Evolutionary conservation across 441 rosid genomes (phyloP), one percentile per base, ranked within the genome.

Genomic region (Melastoma candidum): DNA sequence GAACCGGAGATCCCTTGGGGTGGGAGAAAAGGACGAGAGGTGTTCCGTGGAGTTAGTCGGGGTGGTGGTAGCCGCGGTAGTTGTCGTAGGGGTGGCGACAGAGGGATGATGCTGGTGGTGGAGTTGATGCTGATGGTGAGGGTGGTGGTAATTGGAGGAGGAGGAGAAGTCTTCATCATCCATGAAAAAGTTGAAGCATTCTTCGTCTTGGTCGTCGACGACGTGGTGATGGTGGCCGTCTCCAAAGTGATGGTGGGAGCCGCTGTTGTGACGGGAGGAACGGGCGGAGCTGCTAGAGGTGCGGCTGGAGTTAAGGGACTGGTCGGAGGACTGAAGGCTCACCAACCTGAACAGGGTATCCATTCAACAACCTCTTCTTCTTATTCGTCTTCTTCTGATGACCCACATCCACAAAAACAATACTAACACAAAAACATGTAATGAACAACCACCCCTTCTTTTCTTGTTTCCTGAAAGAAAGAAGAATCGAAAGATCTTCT

Each of bases 141-240:
- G 22, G 22, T 17, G 22, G 22, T 72, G 63, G 14, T 73, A 88
- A 50, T 65, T 77, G 66, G 93, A 87, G 73, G 93, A 85, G 65
- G 95, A 87, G 64, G 93, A 83, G 68, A 82, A 87, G 85, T 85
- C 98, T 71, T 90, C 95, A 68, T 87, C 93, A 80, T 87, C 98
- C 96, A 87, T 92, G 90, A 85, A 87, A 81, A 77, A 74, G 79
- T 83, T 87, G 83, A 87, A 85, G 95, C 96, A 87, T 87, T 81
- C 96, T 80, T 80, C 83, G 65, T 75, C 82, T 6, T 36, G 41
- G 41, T 36, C 41, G 41, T 36, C 41, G 41, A 36, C 41, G 41
- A 36, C 41, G 44, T 75, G 73, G 55, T 17, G 22, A 17, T 60
- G 71, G 60, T 65, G 50, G 69, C 36, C 36, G 36, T 7, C 7